Conservation (phyloP, 495 filamentous ascomycete species). For the Penicillium dipodomyicola region DNA sequence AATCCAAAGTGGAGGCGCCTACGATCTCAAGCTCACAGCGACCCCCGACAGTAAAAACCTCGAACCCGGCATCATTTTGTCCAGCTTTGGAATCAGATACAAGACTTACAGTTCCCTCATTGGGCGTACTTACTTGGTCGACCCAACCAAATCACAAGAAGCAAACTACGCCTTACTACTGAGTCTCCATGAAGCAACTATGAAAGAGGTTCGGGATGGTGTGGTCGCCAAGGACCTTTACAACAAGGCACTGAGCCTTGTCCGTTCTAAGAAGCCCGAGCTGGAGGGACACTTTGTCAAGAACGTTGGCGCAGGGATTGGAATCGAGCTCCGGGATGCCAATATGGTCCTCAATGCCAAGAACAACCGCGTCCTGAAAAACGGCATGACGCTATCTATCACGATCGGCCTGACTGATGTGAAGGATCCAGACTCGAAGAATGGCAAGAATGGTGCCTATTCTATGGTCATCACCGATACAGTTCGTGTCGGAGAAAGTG, state of each 20-base stretch:
- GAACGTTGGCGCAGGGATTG: slow-evolving; percentile 85
- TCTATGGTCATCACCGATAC: slow-evolving; percentile 91
- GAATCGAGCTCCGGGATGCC: slow-evolving; percentile 82
- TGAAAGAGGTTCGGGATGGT: slow-evolving; percentile 88
- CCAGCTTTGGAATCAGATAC: slow-evolving; percentile 87
- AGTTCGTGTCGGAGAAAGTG: slow-evolving; percentile 74
- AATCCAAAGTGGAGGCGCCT: slow-evolving; percentile 92
- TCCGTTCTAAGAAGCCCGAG: slow-evolving; percentile 88
- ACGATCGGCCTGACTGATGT: slow-evolving; percentile 86
- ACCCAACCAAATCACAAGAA: slow-evolving; percentile 93
- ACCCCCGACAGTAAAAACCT: slow-evolving; percentile 77
- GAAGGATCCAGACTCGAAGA: slow-evolving; percentile 75
- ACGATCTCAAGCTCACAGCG: slow-evolving; percentile 77
- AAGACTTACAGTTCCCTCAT: slow-evolving; percentile 90
- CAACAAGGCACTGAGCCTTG: slow-evolving; percentile 72
- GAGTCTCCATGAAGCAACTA: slow-evolving; percentile 75
- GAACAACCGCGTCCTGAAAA: slow-evolving; percentile 75
- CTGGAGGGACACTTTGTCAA: slow-evolving; percentile 90
- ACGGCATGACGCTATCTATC: slow-evolving; percentile 94
- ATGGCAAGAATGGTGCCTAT: slow-evolving; percentile 82
- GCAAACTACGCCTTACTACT: slow-evolving; percentile 92
- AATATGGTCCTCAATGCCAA: slow-evolving; percentile 82
- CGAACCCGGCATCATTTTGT: slow-evolving; percentile 90
- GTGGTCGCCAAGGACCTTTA: slow-evolving; percentile 86
- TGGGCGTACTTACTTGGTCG: slow-evolving; percentile 90